phyloP scores from a whole-genome alignment of 1,284 basidiomycete species.

The Ganoderma resinaceum region DNA sequence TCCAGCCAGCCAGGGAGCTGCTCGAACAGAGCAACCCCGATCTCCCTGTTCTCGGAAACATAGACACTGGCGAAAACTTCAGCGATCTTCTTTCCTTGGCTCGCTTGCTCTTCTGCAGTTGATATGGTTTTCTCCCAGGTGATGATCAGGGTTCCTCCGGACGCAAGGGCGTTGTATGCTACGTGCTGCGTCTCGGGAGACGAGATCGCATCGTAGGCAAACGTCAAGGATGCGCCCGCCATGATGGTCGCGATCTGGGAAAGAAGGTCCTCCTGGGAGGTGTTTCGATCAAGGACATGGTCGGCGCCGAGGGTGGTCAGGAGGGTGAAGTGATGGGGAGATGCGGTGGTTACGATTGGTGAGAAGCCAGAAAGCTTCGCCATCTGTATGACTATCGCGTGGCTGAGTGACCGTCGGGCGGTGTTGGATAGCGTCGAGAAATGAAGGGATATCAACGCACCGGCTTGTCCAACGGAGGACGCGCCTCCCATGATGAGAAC shows the following conservation, averaged over 20 bases:
- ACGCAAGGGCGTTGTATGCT: constrained; percentile 36
- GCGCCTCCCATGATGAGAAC: constrained; percentile 46
- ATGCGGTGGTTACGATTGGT: constrained; percentile 55
- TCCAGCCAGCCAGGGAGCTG: constrained; percentile 16
- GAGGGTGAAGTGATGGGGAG: constrained; percentile 51
- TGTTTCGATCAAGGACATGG: constrained; percentile 33
- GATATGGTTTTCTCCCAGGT: neutral
- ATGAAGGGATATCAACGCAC: constrained; percentile 24
- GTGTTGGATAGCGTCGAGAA: neutral
- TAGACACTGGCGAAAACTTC: constrained; percentile 16
- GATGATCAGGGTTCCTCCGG: constrained; percentile 31
- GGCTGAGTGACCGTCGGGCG: neutral
- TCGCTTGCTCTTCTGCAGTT: constrained; percentile 1
- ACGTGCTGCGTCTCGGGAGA: constrained; percentile 27
- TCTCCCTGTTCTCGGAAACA: constrained; percentile 36
- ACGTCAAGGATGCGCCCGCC: constrained; percentile 34
- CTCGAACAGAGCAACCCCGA: neutral
- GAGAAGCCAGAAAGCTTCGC: constrained; percentile 54
- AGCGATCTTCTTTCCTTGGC: constrained; percentile 22
- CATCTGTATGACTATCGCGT: constrained; percentile 47
- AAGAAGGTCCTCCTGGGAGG: constrained; percentile 32
- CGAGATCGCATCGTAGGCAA: constrained; percentile 44
- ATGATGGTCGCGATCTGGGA: constrained; percentile 17
- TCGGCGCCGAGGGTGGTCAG: constrained; percentile 37
- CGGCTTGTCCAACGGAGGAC: constrained; percentile 45